Conservation (phyloP, 2,329 filamentous ascomycete genomes). For the Neofusicoccum umdonicola region DNA sequence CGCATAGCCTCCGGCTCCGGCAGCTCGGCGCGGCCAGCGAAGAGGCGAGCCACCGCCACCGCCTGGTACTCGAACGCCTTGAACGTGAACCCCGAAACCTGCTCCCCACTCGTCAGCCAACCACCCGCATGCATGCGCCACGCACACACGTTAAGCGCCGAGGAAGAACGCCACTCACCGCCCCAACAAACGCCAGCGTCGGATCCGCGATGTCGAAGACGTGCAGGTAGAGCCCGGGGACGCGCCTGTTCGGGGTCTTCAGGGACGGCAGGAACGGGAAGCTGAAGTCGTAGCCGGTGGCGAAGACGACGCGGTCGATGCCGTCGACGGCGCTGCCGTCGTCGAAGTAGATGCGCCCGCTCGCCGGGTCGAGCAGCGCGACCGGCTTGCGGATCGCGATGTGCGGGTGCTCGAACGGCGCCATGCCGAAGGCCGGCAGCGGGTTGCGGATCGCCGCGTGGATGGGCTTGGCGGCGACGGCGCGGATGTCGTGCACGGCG, state of each 20-base stretch:
- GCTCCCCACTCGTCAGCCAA: constrained; percentile 7
- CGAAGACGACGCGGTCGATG: constrained; percentile 21
- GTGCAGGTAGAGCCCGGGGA: constrained; percentile 21
- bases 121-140: too few relatives aligned
- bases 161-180: not conserved
- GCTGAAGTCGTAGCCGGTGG: constrained; percentile 21
- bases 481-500: constrained; percentile 18
- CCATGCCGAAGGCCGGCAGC: constrained; percentile 17
- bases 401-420: constrained; percentile 18
- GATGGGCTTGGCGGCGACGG: constrained; percentile 17
- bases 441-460: constrained; percentile 17
- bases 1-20: constrained; percentile 16
- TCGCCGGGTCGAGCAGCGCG: not conserved
- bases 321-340: constrained; percentile 17
- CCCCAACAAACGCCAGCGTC: constrained; percentile 17
- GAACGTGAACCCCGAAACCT: constrained; percentile 16
- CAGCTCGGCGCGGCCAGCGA: constrained; percentile 19
- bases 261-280: constrained; percentile 19
- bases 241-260: constrained; percentile 15
- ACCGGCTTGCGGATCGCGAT: constrained; percentile 18
- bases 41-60: constrained; percentile 20
- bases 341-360: constrained; percentile 18
- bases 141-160: too few relatives aligned
- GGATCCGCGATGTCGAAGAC: constrained; percentile 21
- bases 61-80: constrained; percentile 23